Conservation (phyloP, 768 basidiomycete species). For the Leccinum longicurvipes region DNA sequence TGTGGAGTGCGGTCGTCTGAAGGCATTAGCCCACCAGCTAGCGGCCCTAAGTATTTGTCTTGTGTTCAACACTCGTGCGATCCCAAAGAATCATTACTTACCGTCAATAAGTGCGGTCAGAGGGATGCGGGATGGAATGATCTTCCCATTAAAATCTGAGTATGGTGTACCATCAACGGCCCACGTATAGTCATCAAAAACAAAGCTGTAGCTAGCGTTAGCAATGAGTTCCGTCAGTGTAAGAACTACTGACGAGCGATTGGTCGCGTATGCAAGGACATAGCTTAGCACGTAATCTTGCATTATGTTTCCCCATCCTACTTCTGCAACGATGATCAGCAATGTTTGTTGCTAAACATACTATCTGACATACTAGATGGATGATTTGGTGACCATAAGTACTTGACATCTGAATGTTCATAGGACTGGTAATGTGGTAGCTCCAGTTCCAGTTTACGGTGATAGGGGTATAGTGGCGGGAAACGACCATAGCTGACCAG, state of each 20-base stretch:
- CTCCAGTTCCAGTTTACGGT: constrained; percentile 34
- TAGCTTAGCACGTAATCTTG: constrained; percentile 36
- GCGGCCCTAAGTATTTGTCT: constrained; percentile 28
- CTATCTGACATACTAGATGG: constrained; percentile 14
- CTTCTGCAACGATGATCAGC: constrained; percentile 19
- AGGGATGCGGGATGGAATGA: constrained; percentile 39
- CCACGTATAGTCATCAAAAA: constrained; percentile 45
- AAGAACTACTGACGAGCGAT: constrained; percentile 31
- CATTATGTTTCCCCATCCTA: constrained; percentile 40
- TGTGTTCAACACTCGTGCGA: not conserved
- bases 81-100: constrained; percentile 3
- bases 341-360: not conserved
- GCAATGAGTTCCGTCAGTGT: not conserved
- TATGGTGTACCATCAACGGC: constrained; percentile 31
- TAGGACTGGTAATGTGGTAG: constrained; percentile 40
- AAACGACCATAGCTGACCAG: constrained; percentile 17
- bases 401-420: constrained; percentile 35
- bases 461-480: constrained; percentile 41
- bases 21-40: constrained; percentile 36
- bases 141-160: constrained; percentile 31
- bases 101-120: constrained; percentile 36
- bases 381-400: constrained; percentile 49
- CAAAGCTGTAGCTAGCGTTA: constrained; percentile 28
- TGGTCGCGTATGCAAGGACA: constrained; percentile 31
- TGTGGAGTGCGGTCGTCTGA: constrained; percentile 27